Evolutionary conservation across 768 basidiomycete genomes (phyloP).

Genomic region (Leccinum disarticulatum): DNA sequence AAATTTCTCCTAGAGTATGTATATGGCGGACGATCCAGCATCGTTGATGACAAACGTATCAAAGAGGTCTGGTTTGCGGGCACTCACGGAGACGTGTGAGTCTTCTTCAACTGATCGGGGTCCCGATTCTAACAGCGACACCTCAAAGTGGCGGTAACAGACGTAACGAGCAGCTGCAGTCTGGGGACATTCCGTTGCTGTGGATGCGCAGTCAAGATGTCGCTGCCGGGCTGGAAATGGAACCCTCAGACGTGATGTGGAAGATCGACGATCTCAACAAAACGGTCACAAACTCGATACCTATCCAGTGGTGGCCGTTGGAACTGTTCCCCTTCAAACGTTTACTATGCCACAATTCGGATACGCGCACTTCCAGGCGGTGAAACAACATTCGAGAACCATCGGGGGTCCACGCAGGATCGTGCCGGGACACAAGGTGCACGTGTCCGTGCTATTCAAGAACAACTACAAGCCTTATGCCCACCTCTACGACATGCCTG

Average conservation of each 20-base stretch:
- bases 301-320: conserved; percentile 22
- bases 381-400: neutral
- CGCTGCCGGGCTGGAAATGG: conserved; percentile 23
- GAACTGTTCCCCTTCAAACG: conserved; percentile 26
- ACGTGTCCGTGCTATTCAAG: conserved; percentile 33
- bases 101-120: neutral
- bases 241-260: conserved; percentile 28
- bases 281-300: conserved; percentile 18
- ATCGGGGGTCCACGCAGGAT: conserved; percentile 26
- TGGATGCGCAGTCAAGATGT: conserved; percentile 35
- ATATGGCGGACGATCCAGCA: conserved; percentile 25
- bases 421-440: conserved; percentile 31
- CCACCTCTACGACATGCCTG: conserved; percentile 19
- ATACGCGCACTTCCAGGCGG: conserved; percentile 23
- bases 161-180: conserved; percentile 28
- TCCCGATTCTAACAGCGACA: neutral
- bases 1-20: conserved; percentile 48
- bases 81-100: conserved; percentile 40
- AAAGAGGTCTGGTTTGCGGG: conserved; percentile 48
- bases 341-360: conserved; percentile 30
- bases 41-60: conserved; percentile 20
- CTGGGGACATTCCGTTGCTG: conserved; percentile 27
- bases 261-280: conserved; percentile 29
- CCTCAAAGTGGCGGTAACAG: conserved; percentile 27
- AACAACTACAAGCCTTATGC: conserved; percentile 29